A percentile compares a stretch with the other conserved stretches of the same genome.
phyloP scores from a whole-genome alignment of 139 green algal genomes.

The Ettlia oleoabundans region DNA sequence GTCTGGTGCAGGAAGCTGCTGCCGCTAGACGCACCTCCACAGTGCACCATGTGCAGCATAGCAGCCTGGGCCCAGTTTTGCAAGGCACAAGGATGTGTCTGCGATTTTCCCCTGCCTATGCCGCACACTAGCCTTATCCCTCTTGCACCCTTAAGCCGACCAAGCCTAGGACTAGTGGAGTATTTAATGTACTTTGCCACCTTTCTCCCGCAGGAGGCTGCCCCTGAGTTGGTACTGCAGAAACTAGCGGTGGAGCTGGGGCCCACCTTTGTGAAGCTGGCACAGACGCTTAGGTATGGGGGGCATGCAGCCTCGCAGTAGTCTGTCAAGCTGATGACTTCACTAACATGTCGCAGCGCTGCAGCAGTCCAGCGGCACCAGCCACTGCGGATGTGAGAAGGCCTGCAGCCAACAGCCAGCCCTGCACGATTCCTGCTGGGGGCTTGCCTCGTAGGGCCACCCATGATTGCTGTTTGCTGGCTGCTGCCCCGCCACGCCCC shows the following conservation, averaged over 20 bases:
- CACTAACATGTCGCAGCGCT: too few species aligned
- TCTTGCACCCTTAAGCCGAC: neutral
- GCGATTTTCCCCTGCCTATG: neutral
- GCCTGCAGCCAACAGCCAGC: too few species aligned
- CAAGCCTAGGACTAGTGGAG: neutral
- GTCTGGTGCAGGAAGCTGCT: too few species aligned
- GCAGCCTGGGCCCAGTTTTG: neutral
- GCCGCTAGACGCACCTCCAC: too few species aligned
- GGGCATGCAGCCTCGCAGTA: neutral
- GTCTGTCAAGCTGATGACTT: too few species aligned
- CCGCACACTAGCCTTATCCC: neutral
- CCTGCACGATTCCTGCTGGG: too few species aligned
- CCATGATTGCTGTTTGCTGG: neutral
- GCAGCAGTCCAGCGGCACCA: too few species aligned
- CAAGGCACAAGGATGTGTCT: too few species aligned
- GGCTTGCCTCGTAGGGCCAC: neutral
- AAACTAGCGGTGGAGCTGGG: conserved; percentile 75
- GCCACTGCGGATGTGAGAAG: too few species aligned
- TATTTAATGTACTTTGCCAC: neutral
- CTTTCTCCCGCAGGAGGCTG: neutral
- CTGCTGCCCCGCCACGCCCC: neutral
- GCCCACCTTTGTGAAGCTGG: conserved; percentile 92
- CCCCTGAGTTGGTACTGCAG: conserved; percentile 56
- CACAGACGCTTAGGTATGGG: conserved; percentile 64
- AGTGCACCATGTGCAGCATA: too few species aligned